A percentile compares a stretch with the other conserved stretches of the same genome.
Evolutionary conservation across 163 green algal genomes (phyloP).

Genomic region (Scenedesmus sp.): DNA sequence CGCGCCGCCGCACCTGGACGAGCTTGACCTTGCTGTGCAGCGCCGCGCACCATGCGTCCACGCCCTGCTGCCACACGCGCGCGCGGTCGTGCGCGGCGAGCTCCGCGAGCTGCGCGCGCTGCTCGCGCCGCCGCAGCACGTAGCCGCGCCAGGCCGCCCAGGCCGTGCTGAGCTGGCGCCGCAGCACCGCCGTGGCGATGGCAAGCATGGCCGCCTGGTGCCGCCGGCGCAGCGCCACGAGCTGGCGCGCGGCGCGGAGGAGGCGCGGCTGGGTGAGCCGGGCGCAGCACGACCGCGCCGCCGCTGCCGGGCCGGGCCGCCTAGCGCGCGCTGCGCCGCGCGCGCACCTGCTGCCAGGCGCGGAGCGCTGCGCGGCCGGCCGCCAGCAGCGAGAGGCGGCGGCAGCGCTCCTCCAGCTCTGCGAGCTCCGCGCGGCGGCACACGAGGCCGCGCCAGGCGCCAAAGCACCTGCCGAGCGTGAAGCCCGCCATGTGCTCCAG

Average conservation of each 20-base stretch:
- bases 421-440: slow-evolving; percentile 11
- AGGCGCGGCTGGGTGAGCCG: too few species aligned
- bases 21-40: not conserved
- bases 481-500: slow-evolving; percentile 23
- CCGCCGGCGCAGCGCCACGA: not conserved
- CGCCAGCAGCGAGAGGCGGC: not conserved
- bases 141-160: not conserved
- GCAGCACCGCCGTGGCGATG: not conserved
- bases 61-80: slow-evolving; percentile 2
- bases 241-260: too few species aligned
- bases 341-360: slow-evolving; percentile 28
- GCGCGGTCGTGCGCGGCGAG: slow-evolving; percentile 1
- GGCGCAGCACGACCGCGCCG: not conserved
- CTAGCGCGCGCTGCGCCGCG: not conserved
- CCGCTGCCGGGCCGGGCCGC: not conserved
- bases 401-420: slow-evolving; percentile 9
- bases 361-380: slow-evolving; percentile 14
- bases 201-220: not conserved
- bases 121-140: not conserved
- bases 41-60: not conserved
- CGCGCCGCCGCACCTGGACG: slow-evolving; percentile 20
- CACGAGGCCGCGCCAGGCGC: slow-evolving; percentile 9
- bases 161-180: not conserved
- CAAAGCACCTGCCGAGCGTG: slow-evolving; percentile 4
- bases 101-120: slow-evolving; percentile 25